A percentile compares a stretch with the other conserved stretches of the same genome.
phyloP scores from a whole-genome alignment of 169 alveolate genomes.

The Eimeria tenella region DNA sequence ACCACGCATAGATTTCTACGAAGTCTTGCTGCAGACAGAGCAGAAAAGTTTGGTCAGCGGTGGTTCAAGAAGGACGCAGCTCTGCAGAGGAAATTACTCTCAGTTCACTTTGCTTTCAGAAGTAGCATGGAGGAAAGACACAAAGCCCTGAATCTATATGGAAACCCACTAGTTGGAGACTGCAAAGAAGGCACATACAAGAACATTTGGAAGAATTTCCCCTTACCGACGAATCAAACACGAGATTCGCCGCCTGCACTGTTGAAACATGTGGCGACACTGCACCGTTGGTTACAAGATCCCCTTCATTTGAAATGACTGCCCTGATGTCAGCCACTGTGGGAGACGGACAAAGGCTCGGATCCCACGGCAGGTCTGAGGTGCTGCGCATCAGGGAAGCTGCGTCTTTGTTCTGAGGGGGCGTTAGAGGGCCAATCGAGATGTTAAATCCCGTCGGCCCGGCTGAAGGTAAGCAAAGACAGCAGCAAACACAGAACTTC shows the following conservation, averaged over 20 bases:
- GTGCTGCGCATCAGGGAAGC: conserved; percentile 29
- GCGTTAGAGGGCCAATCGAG: conserved; percentile 57
- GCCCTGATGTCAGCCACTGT: conserved; percentile 48
- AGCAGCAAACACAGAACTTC: neutral
- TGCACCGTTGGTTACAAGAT: conserved; percentile 35
- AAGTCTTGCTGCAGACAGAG: conserved; percentile 51
- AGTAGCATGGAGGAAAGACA: neutral
- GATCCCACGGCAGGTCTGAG: conserved; percentile 56
- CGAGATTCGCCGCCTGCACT: conserved; percentile 31
- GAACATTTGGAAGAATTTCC: too few species aligned
- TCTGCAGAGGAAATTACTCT: neutral
- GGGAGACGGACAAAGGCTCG: conserved; percentile 38
- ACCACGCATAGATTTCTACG: conserved; percentile 57
- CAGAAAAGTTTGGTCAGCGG: neutral
- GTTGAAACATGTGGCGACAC: neutral
- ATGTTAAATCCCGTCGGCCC: conserved; percentile 31
- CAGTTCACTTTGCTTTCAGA: neutral
- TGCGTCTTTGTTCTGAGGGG: neutral
- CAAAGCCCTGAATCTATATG: too few species aligned
- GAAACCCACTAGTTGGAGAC: too few species aligned
- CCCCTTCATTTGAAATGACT: conserved; percentile 46
- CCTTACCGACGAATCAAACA: conserved; percentile 40
- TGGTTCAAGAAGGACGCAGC: neutral
- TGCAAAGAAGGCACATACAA: neutral
- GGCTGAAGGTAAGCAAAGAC: neutral